Evolutionary conservation across 2,329 filamentous ascomycete genomes (phyloP).

Genomic region (Alternaria panax): DNA sequence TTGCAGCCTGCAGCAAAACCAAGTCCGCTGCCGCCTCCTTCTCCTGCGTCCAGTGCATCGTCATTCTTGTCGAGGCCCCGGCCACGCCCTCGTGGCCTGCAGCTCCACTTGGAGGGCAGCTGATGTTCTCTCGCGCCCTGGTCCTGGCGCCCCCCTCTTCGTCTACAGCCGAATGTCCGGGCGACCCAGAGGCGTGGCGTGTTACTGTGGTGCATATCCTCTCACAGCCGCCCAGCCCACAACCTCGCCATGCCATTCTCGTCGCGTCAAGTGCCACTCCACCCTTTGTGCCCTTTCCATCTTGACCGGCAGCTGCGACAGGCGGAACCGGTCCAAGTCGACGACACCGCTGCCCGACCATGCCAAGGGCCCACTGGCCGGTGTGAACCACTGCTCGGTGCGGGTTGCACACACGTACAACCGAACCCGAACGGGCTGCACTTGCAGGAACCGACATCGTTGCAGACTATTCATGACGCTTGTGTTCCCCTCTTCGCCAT

Average conservation of each 20-base stretch:
- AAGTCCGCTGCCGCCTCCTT: constrained; percentile 17
- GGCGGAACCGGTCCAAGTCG: constrained; percentile 5
- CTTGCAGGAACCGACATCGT: constrained; percentile 40
- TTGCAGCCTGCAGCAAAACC: not conserved
- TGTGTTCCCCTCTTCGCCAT: constrained; percentile 23
- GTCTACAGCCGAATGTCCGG: constrained; percentile 19
- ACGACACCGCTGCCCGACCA: constrained; percentile 28
- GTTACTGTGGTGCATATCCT: constrained; percentile 6
- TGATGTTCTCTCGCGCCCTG: constrained; percentile 31
- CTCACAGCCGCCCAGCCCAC: not conserved
- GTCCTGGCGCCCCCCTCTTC: constrained; percentile 21
- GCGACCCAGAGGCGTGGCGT: constrained; percentile 16
- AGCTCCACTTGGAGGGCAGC: constrained; percentile 27
- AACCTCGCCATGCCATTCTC: constrained; percentile 1
- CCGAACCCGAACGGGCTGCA: constrained; percentile 39
- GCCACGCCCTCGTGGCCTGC: constrained; percentile 23
- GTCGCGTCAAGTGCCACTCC: constrained; percentile 9
- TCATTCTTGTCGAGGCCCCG: constrained; percentile 30
- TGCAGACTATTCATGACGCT: constrained; percentile 30
- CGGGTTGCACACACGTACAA: constrained; percentile 34
- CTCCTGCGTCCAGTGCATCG: constrained; percentile 18
- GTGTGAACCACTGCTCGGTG: constrained; percentile 35
- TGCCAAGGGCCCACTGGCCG: constrained; percentile 26
- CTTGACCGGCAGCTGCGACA: constrained; percentile 8
- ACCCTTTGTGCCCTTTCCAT: constrained; percentile 6